Evolutionary conservation across 805 yeast species (phyloP).

Genomic region (Hanseniaspora mollemarum): DNA sequence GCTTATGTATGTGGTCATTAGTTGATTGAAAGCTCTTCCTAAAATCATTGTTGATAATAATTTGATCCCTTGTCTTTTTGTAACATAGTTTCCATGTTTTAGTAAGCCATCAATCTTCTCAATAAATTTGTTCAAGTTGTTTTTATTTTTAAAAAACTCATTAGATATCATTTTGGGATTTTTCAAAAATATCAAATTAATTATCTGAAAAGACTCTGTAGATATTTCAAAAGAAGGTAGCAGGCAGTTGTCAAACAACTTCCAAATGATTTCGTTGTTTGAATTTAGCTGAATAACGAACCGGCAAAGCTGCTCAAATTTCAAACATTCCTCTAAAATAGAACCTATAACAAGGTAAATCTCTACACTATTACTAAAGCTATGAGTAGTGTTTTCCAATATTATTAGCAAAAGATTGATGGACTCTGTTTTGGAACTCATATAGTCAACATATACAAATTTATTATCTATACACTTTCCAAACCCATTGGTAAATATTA

Average conservation of each 20-base stretch:
- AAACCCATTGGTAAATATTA: conserved; percentile 61
- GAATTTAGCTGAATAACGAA: conserved; percentile 34
- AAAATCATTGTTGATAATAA: conserved; percentile 61
- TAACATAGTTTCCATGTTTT: conserved; percentile 72
- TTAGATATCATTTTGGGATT: conserved; percentile 56
- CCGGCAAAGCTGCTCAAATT: conserved; percentile 57
- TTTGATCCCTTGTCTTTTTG: conserved; percentile 79
- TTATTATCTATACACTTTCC: conserved; percentile 66
- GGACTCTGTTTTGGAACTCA: conserved; percentile 55
- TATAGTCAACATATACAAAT: conserved; percentile 78
- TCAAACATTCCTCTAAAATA: conserved; percentile 74
- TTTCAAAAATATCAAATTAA: conserved; percentile 53
- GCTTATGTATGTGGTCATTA: conserved; percentile 68
- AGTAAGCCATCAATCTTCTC: conserved; percentile 55
- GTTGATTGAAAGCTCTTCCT: conserved; percentile 54
- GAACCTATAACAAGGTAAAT: conserved; percentile 62
- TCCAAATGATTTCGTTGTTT: conserved; percentile 60
- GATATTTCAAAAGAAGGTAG: conserved; percentile 76
- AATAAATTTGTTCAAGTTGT: conserved; percentile 49
- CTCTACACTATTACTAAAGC: conserved; percentile 35
- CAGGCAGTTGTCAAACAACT: conserved; percentile 65
- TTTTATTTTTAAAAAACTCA: conserved; percentile 47
- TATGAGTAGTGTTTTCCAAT: conserved; percentile 42
- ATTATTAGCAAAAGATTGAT: conserved; percentile 52
- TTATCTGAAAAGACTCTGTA: conserved; percentile 75